Conservation (phyloP, 2,329 filamentous ascomycete species). For the Sporothrix globosa region DNA sequence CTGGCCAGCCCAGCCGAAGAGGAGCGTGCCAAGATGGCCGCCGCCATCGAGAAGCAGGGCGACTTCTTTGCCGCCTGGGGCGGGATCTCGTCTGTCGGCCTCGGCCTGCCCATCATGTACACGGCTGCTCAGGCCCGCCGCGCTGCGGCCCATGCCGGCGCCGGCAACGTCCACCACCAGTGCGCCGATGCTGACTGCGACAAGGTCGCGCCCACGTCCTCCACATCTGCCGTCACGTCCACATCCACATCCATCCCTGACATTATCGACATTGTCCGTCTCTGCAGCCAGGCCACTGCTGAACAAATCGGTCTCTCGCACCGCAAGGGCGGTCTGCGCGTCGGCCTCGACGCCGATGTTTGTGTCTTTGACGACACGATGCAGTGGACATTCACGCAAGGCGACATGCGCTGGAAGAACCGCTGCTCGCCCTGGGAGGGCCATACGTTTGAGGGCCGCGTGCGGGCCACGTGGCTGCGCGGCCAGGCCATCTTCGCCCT, state of each 20-base stretch:
- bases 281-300: constrained; percentile 86
- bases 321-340: constrained; percentile 77
- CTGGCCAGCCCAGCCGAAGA: constrained; percentile 40
- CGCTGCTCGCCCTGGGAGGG: constrained; percentile 90
- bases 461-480: constrained; percentile 82
- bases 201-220: constrained; percentile 41
- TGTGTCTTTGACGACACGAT: constrained; percentile 89
- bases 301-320: constrained; percentile 82
- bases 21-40: constrained; percentile 15
- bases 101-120: constrained; percentile 89
- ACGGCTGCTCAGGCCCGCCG: constrained; percentile 69
- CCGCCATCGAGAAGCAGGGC: constrained; percentile 51
- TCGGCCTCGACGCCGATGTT: constrained; percentile 86
- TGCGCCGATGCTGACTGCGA: constrained; percentile 26
- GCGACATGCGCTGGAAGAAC: constrained; percentile 92
- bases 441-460: constrained; percentile 73
- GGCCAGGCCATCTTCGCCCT: constrained; percentile 74
- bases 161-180: constrained; percentile 26
- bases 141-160: constrained; percentile 43
- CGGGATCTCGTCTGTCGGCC: constrained; percentile 89
- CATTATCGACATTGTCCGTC: constrained; percentile 79
- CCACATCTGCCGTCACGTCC: constrained; percentile 43
- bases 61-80: constrained; percentile 98
- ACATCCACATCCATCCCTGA: constrained; percentile 48
- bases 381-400: constrained; percentile 71